Conservation (phyloP, 1,139 yeast species). For the Arxiozyma slooffiae region DNA sequence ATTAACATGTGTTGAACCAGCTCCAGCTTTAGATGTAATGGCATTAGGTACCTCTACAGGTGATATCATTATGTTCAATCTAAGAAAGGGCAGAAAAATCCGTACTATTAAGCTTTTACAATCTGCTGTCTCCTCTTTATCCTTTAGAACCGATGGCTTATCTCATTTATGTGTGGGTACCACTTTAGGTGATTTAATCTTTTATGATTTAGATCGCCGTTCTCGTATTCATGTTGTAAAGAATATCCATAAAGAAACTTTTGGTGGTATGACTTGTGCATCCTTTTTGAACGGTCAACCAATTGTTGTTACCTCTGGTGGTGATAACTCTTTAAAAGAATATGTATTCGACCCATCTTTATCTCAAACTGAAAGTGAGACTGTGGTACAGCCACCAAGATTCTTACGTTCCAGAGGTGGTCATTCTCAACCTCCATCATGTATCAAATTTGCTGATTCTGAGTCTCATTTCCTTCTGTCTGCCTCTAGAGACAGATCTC, state of each 20-base stretch:
- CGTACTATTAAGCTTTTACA: constrained; percentile 53
- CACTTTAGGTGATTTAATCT: constrained; percentile 70
- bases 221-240: constrained; percentile 67
- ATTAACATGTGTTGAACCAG: constrained; percentile 58
- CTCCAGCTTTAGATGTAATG: constrained; percentile 78
- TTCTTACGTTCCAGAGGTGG: constrained; percentile 92
- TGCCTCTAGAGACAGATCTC: constrained; percentile 75
- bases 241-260: constrained; percentile 59
- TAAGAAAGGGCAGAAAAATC: constrained; percentile 54
- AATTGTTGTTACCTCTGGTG: constrained; percentile 81
- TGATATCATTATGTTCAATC: constrained; percentile 52
- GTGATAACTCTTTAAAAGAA: constrained; percentile 83
- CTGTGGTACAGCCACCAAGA: constrained; percentile 79
- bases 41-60: constrained; percentile 75
- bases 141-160: constrained; percentile 88
- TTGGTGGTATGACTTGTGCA: constrained; percentile 74
- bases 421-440: constrained; percentile 82
- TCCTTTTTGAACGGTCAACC: constrained; percentile 88
- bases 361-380: constrained; percentile 47
- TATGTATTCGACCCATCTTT: constrained; percentile 87
- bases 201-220: constrained; percentile 68
- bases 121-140: constrained; percentile 53
- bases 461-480: constrained; percentile 78
- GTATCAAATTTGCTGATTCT: constrained; percentile 67
- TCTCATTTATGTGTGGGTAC: constrained; percentile 77